Evolutionary conservation across 805 yeast species (phyloP).

Genomic region (Cyberlindnera petersonii): DNA sequence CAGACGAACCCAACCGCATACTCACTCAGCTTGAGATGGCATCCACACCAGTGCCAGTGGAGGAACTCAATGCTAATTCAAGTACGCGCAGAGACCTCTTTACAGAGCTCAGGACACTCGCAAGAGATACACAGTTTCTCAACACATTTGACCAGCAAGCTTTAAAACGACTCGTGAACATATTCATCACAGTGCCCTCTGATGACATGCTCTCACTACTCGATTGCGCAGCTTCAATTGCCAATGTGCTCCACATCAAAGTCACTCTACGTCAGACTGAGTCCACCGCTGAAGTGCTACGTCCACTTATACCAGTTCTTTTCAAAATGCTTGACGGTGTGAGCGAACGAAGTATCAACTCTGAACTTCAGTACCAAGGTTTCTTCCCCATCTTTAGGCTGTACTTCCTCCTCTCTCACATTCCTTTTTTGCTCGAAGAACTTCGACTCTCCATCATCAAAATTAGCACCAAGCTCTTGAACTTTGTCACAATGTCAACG

Average conservation of each 20-base stretch:
- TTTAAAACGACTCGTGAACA: conserved; percentile 11
- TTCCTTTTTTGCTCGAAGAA: conserved; percentile 9
- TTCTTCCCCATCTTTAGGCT: conserved; percentile 28
- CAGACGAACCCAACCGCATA: neutral
- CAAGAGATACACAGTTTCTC: conserved; percentile 18
- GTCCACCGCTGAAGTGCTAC: neutral
- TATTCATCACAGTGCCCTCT: conserved; percentile 9
- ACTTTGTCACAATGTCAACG: conserved; percentile 25
- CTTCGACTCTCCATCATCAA: conserved; percentile 18
- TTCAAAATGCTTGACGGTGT: conserved; percentile 20
- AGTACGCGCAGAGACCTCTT: conserved; percentile 12
- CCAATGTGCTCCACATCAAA: conserved; percentile 23
- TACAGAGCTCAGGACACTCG: conserved; percentile 11
- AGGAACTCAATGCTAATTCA: neutral
- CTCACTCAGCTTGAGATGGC: conserved; percentile 1
- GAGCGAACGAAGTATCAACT: conserved; percentile 25
- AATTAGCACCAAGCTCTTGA: conserved; percentile 24
- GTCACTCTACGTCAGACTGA: conserved; percentile 10
- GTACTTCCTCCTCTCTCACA: conserved; percentile 23
- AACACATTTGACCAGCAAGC: conserved; percentile 9
- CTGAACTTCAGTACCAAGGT: conserved; percentile 24
- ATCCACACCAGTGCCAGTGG: neutral
- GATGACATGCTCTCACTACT: conserved; percentile 15
- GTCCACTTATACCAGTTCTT: conserved; percentile 14
- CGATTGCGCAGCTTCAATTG: conserved; percentile 21